Evolutionary conservation across 257 asterid genomes (phyloP), one percentile per base, ranked within the genome.

Genomic region (Echium plantagineum): DNA sequence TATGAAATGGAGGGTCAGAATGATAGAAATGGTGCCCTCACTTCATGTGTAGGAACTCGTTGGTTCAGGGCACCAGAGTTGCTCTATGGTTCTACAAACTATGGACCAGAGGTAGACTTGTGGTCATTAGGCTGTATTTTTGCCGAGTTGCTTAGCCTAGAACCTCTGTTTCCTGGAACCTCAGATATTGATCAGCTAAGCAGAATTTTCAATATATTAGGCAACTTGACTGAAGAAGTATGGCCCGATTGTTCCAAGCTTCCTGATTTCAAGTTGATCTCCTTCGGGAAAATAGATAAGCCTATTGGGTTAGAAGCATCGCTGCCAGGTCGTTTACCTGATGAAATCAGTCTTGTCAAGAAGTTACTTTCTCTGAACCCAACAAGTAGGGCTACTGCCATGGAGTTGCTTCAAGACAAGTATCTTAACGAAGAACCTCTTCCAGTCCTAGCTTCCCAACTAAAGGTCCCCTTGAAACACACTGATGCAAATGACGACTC

Each of bases 41-140:
- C 98, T 54, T 93, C 97, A 9, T 89, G 95, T 54, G 94, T 93
- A 6, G 98, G 98, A 61, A 89, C 99, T 32, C 89, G 97, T 19
- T 93, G 99, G 99, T 93, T 71, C 64, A 80, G 91, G 71, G 87
- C 96, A 64, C 98, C 98, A 2, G 98, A 93, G 76, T 84, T 93
- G 59, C 94, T 93, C 3, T 89, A 81, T 24, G 99, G 99, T 2
- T 89, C 97, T 57, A 86, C 94, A 31, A 83, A 67, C 31, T 93
- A 93, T 35, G 95, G 95, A 21, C 74, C 79, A 17, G 99, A 86
- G 79, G 80, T 89, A 56, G 99, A 93, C 63, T 81, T 93, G 52
- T 93, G 99, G 99, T 86, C 99, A 20, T 70, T 93, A 31, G 99
- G 99, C 16, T 93, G 97, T 51, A 86, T 93, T 52, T 89, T 93